Evolutionary conservation across 768 basidiomycete species (phyloP).

Genomic region (Gloeopeniophorella convolvens): DNA sequence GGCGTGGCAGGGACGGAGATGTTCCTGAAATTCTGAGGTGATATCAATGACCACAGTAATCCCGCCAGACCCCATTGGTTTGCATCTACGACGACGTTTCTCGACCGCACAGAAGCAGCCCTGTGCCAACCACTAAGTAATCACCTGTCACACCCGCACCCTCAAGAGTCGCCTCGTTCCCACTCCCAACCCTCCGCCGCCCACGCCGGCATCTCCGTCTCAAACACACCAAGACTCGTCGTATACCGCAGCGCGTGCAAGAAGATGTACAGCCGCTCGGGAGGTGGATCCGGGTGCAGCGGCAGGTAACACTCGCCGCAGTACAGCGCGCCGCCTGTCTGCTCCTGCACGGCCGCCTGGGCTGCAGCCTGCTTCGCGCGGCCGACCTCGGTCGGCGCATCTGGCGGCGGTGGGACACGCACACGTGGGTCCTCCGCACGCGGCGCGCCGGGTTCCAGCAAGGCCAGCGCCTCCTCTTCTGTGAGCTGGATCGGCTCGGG

Average conservation of each 20-base stretch:
- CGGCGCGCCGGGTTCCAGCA: conserved; percentile 18
- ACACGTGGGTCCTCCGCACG: conserved; percentile 9
- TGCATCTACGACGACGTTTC: no score
- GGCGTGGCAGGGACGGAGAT: no score
- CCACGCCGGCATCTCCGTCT: conserved; percentile 89
- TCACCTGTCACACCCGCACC: no score
- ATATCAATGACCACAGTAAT: no score
- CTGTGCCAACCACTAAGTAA: no score
- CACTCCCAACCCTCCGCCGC: conserved; percentile 67
- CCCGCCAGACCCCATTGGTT: no score
- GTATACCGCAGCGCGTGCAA: conserved; percentile 87
- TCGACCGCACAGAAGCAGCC: no score
- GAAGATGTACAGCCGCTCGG: conserved; percentile 91
- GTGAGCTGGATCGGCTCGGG: conserved; percentile 34
- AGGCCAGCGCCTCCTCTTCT: conserved; percentile 42
- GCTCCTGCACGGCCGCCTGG: conserved; percentile 28
- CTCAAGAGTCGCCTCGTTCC: conserved; percentile 24
- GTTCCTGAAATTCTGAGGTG: no score
- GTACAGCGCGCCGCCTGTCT: conserved; percentile 40
- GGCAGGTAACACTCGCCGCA: conserved; percentile 92
- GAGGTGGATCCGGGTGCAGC: conserved; percentile 86
- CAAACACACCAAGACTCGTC: conserved; percentile 73
- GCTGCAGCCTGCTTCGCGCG: conserved; percentile 18
- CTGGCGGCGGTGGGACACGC: conserved; percentile 18
- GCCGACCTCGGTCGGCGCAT: conserved; percentile 30